A percentile compares a stretch with the other conserved stretches of the same genome.
Conservation (phyloP, 495 filamentous ascomycete genomes). For the Penicillium soppii region DNA sequence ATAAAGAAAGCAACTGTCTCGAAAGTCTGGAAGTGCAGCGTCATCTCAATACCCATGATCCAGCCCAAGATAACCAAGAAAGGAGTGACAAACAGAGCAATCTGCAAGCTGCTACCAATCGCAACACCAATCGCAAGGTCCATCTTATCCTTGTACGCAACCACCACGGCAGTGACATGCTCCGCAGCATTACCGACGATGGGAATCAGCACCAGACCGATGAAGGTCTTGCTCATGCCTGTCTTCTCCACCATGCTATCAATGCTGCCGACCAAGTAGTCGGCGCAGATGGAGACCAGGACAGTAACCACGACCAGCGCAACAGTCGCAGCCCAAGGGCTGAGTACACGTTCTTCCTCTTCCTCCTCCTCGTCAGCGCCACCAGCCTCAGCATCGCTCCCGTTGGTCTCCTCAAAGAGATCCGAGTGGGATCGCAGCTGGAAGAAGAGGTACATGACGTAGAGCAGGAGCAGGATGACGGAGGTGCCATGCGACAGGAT, state of each 20-base stretch:
- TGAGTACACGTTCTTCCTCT: slow-evolving; percentile 60
- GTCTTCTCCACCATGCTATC: slow-evolving; percentile 80
- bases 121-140: slow-evolving; percentile 93
- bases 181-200: slow-evolving; percentile 98
- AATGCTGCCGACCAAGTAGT: slow-evolving; percentile 91
- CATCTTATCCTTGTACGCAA: slow-evolving; percentile 96
- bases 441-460: slow-evolving; percentile 88
- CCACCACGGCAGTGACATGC: slow-evolving; percentile 91
- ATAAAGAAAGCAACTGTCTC: slow-evolving; percentile 94
- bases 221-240: slow-evolving; percentile 92
- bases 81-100: slow-evolving; percentile 89
- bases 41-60: slow-evolving; percentile 84
- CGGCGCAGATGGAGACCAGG: slow-evolving; percentile 85
- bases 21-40: slow-evolving; percentile 86
- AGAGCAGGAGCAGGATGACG: slow-evolving; percentile 84
- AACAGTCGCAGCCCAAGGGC: slow-evolving; percentile 67
- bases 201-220: slow-evolving; percentile 91
- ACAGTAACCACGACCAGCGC: slow-evolving; percentile 77
- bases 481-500: slow-evolving; percentile 86
- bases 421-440: slow-evolving; percentile 79
- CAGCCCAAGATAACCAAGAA: slow-evolving; percentile 89
- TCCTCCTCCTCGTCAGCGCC: slow-evolving; percentile 44
- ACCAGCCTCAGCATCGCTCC: slow-evolving; percentile 33
- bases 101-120: slow-evolving; percentile 91
- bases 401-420: slow-evolving; percentile 71